These are phyloP conservation scores for Didymella sp. DNA, from an alignment of 2,329 filamentous ascomycete genomes.

Conservation along the genomic window DNA sequence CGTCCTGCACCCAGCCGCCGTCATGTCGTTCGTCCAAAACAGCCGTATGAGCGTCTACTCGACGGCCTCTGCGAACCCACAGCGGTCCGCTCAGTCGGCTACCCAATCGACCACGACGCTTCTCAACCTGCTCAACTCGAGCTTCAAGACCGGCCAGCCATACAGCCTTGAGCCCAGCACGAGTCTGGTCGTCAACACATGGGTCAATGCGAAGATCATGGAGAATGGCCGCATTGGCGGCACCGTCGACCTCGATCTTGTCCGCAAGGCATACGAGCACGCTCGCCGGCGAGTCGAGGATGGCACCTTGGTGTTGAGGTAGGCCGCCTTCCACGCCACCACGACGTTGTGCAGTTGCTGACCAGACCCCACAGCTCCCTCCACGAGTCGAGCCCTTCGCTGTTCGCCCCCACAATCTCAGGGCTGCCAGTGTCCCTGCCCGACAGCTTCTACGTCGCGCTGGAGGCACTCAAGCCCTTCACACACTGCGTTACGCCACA, in stretches of 20 bases:
- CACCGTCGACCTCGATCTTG: conserved; percentile 80
- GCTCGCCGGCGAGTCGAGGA: conserved; percentile 93
- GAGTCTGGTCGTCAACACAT: conserved; percentile 93
- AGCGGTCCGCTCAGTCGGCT: conserved; percentile 66
- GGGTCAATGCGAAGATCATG: conserved; percentile 79
- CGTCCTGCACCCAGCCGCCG: conserved; percentile 36
- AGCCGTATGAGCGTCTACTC: conserved; percentile 69
- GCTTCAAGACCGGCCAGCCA: conserved; percentile 81
- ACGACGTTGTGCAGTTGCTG: neutral
- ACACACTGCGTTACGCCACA: conserved; percentile 84
- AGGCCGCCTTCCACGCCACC: conserved; percentile 44
- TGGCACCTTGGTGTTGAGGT: conserved; percentile 90
- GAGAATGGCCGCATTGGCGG: conserved; percentile 75
- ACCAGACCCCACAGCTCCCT: conserved; percentile 70
- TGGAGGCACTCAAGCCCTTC: conserved; percentile 85
- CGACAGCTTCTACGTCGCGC: conserved; percentile 74
- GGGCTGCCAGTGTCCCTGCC: conserved; percentile 83
- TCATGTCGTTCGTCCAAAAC: conserved; percentile 61
- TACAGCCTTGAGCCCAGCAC: conserved; percentile 88
- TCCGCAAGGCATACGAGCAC: conserved; percentile 91
- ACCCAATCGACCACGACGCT: conserved; percentile 90
- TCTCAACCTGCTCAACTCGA: conserved; percentile 88
- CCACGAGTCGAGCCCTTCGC: conserved; percentile 84
- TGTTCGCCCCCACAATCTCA: conserved; percentile 80
- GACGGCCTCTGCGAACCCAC: conserved; percentile 64